These are phyloP conservation scores for Oryza officinalis DNA, from an alignment of 176 grass and related monocot genomes.

Conservation along the genomic window DNA sequence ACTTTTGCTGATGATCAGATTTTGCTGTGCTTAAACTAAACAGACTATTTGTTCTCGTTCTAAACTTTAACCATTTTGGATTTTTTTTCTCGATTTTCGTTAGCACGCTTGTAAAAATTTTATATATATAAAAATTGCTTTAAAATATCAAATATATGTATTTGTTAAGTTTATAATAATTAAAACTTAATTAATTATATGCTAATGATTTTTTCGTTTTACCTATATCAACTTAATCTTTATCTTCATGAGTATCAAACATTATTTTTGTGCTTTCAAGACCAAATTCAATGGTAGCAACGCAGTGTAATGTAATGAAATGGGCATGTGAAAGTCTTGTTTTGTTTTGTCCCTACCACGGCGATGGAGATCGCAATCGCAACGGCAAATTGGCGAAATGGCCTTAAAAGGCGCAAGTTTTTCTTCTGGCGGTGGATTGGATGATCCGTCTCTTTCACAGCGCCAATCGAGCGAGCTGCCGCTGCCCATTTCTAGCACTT, in stretches of 20 bases:
- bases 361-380: neutral
- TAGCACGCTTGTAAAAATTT: too few species aligned
- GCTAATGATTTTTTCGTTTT: too few species aligned
- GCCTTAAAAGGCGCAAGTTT: neutral
- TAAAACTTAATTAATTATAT: too few species aligned
- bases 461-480: neutral
- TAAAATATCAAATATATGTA: too few species aligned
- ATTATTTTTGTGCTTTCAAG: too few species aligned
- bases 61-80: too few species aligned
- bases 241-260: too few species aligned
- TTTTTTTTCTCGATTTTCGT: too few species aligned
- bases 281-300: neutral
- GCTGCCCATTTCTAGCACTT: neutral
- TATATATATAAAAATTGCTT: too few species aligned
- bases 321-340: neutral
- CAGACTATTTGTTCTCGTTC: too few species aligned
- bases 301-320: neutral
- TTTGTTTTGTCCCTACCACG: slow-evolving; percentile 4
- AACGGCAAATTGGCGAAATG: neutral
- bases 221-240: too few species aligned
- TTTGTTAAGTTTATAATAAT: too few species aligned
- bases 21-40: neutral
- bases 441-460: slow-evolving; percentile 23
- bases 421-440: slow-evolving; percentile 24
- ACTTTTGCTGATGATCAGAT: neutral